Percentiles rank a stretch among this genome's conserved stretches.
Evolutionary conservation across 2,329 filamentous ascomycete species (phyloP).

Genomic region (Ceratocystis huliohia): DNA sequence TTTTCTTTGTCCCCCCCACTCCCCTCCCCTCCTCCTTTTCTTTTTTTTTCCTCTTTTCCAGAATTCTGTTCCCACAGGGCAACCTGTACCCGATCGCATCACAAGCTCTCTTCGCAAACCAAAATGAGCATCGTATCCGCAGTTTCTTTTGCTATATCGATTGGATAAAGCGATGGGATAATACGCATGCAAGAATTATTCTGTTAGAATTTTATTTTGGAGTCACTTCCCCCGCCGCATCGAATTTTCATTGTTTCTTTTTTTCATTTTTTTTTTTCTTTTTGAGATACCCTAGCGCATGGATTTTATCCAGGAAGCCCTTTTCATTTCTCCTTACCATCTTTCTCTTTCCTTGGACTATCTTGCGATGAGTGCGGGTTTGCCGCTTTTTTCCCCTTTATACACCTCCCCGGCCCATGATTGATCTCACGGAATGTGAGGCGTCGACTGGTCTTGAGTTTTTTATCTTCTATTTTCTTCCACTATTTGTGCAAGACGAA

Average conservation of each 20-base stretch:
- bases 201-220: neutral
- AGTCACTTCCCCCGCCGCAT: neutral
- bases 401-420: neutral
- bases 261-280: conserved; percentile 15
- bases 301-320: conserved; percentile 10
- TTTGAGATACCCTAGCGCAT: conserved; percentile 20
- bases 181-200: neutral
- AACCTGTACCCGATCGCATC: conserved; percentile 17
- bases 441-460: neutral
- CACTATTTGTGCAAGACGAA: conserved; percentile 4
- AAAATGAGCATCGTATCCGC: neutral
- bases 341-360: conserved; percentile 3
- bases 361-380: conserved; percentile 9
- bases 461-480: neutral
- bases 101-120: neutral
- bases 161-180: neutral
- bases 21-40: conserved; percentile 15
- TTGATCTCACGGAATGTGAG: neutral
- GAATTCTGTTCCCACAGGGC: conserved; percentile 16
- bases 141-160: neutral
- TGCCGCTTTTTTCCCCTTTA: neutral
- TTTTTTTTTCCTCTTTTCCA: conserved; percentile 1
- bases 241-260: neutral
- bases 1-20: neutral
- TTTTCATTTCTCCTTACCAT: neutral